Percentiles rank a stretch among this genome's conserved stretches.
These are phyloP conservation scores for Beta corolliflora DNA, from an alignment of 179 eudicot species.

Conservation along the genomic window DNA sequence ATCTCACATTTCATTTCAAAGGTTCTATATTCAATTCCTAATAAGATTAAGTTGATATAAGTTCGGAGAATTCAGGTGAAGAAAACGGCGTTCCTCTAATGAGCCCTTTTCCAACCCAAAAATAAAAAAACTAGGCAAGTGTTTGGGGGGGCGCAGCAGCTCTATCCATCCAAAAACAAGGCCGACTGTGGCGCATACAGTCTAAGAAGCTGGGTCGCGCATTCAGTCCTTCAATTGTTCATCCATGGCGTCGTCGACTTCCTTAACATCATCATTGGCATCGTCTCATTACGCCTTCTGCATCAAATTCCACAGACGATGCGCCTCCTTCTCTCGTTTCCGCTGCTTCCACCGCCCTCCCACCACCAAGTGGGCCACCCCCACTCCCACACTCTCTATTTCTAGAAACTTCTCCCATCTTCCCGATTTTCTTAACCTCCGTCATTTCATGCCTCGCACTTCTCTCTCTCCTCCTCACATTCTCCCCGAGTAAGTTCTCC, in stretches of 20 bases:
- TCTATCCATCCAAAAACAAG: not conserved
- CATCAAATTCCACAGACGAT: conserved; percentile 37
- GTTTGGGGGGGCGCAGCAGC: not conserved
- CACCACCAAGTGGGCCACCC: conserved; percentile 3
- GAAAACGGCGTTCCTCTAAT: no score
- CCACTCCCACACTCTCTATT: not conserved
- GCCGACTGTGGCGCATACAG: not conserved
- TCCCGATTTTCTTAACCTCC: conserved; percentile 15
- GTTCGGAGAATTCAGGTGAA: no score
- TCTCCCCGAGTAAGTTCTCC: conserved; percentile 16
- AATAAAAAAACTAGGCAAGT: no score
- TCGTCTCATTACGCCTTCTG: conserved; percentile 49
- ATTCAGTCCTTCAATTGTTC: not conserved
- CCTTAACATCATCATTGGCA: conserved; percentile 42
- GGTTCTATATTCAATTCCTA: no score
- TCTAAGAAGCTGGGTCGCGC: not conserved
- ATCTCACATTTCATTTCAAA: no score
- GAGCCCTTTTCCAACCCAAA: no score
- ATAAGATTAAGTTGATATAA: no score
- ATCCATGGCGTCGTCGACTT: conserved; percentile 48
- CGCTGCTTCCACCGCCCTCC: conserved; percentile 32
- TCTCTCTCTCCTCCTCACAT: conserved; percentile 29
- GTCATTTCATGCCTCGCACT: conserved; percentile 30
- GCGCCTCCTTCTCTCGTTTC: conserved; percentile 33
- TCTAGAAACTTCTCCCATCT: conserved; percentile 21